A percentile compares a stretch with the other conserved stretches of the same genome.
These are phyloP conservation scores for Tetrahymena borealis DNA, from an alignment of 73 alveolate genomes.

Conservation along the genomic window DNA sequence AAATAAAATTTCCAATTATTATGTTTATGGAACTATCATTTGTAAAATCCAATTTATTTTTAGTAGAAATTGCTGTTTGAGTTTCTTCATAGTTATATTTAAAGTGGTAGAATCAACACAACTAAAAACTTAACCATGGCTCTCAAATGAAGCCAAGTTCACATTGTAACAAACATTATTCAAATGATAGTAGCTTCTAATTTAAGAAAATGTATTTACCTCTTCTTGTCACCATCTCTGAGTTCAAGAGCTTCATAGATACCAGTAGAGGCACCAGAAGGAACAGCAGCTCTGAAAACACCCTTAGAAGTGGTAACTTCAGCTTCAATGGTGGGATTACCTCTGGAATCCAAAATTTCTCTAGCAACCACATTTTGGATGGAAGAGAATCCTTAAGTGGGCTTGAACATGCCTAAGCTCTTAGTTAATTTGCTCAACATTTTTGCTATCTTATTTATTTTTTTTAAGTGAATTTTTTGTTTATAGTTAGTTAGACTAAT, in stretches of 20 bases:
- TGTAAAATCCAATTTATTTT: too few relatives aligned
- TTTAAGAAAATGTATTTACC: background rate
- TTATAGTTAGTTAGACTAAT: background rate
- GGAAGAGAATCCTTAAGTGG: constrained; percentile 28
- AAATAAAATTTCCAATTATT: background rate
- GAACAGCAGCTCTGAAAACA: constrained; percentile 93
- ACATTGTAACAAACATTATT: background rate
- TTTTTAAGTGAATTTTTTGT: background rate
- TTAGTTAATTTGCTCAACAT: background rate
- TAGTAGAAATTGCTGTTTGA: too few relatives aligned
- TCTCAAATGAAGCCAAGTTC: too few relatives aligned
- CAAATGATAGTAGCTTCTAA: background rate
- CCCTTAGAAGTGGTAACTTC: constrained; percentile 68
- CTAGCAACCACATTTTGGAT: constrained; percentile 81
- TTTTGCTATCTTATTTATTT: background rate
- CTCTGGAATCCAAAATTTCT: constrained; percentile 93
- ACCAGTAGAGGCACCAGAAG: constrained; percentile 99
- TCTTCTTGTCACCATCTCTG: constrained; percentile 80
- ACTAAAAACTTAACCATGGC: too few relatives aligned
- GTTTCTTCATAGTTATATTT: too few relatives aligned
- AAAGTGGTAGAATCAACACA: too few relatives aligned
- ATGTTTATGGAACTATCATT: too few relatives aligned
- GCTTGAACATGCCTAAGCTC: background rate
- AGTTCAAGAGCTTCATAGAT: constrained; percentile 93
- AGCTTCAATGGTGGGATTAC: constrained; percentile 97